Base-by-base conservation (phyloP, 306 rosid species). In the Corylus heterophylla region DNA sequence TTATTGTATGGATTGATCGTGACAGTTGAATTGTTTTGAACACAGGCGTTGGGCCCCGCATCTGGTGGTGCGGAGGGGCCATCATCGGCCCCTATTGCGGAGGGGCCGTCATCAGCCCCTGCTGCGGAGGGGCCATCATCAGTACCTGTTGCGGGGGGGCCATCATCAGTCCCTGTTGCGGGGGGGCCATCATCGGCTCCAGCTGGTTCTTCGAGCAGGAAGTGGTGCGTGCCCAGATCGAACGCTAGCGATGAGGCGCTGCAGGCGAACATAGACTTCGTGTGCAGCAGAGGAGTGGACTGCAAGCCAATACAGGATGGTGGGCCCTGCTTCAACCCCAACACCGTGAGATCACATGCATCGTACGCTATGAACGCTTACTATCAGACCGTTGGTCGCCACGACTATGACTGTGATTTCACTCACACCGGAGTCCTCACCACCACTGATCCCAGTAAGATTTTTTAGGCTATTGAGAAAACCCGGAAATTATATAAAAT, bases 381-480 rank as follows among this genome's bases (percentile, higher is more conserved):
- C 27, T 88, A 74, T 62, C 98, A 89, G 61, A 17, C 85, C 18
- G 76, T 71, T 5, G 94, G 93, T 8, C 87, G 79, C 51, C 89
- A 89, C 59, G 85, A 83, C 55, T 29, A 0, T 29, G 83, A 88
- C 74, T 94, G 97, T 62, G 88, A 89, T 75, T 94, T 94, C 74
- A 67, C 54, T 29, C 75, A 85, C 74, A 89, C 92, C 0, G 98
- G 89, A 74, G 6, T 85, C 17, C 25, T 94, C 90, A 87, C 93
- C 5, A 0, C 58, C 74, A 47, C 78, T 2, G 85, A 94, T 69
- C 98, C 97, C 16, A 89, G 98, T 94, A 83, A 86, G 92, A 66
- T 78, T 25, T 45, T 70, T 42, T 39, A 18, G 16, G 7, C 18
- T 10, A 0, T 49, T 3, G 8, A 35, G 2, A 67, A 7, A 8